These are phyloP conservation scores for Teratosphaeria viscida DNA, from an alignment of 2,329 filamentous ascomycete species.

Conservation along the genomic window DNA sequence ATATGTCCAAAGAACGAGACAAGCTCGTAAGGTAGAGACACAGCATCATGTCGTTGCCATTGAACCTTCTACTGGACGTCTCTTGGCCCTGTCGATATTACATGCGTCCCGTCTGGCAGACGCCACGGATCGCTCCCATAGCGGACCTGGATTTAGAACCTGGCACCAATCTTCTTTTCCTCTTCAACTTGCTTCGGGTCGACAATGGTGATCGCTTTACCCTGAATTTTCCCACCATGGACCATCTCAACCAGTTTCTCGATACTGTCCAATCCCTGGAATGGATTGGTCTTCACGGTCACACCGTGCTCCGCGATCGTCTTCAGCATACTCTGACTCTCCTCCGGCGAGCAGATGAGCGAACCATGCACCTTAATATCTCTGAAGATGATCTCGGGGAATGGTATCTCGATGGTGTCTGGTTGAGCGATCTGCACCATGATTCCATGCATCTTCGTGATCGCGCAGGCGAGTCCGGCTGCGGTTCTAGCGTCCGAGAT, in stretches of 20 bases:
- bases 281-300: constrained; percentile 41
- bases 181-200: constrained; percentile 39
- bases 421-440: constrained; percentile 51
- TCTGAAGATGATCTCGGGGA: constrained; percentile 42
- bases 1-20: background rate
- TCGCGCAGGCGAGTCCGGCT: constrained; percentile 41
- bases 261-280: constrained; percentile 43
- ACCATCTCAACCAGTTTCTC: constrained; percentile 41
- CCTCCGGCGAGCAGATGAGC: constrained; percentile 24
- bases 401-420: constrained; percentile 29
- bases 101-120: no score
- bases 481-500: constrained; percentile 43
- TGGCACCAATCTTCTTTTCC: constrained; percentile 29
- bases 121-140: background rate
- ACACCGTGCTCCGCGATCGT: constrained; percentile 31
- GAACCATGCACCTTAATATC: constrained; percentile 42
- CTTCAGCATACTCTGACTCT: constrained; percentile 26
- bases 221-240: constrained; percentile 43
- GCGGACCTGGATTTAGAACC: constrained; percentile 15
- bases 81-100: background rate
- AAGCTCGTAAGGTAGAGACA: background rate
- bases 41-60: background rate
- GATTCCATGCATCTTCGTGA: constrained; percentile 50
- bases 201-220: constrained; percentile 46
- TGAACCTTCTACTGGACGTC: background rate